phyloP scores from a whole-genome alignment of 371 early-diverging fungal species.

The Mortierella sp. region DNA sequence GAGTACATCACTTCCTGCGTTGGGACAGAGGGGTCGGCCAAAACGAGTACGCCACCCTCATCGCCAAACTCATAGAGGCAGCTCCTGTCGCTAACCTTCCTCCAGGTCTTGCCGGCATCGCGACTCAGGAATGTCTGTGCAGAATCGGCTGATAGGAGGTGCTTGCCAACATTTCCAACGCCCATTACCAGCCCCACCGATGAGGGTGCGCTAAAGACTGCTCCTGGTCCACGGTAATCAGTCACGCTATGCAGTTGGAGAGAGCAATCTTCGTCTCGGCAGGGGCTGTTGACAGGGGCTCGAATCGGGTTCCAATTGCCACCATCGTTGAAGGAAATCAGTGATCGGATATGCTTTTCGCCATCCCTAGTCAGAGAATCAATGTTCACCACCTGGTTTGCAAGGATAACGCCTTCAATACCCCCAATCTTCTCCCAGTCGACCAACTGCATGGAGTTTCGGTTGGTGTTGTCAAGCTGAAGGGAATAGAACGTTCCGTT shows the following conservation, averaged over 20 bases:
- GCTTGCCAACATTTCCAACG: conserved; percentile 87
- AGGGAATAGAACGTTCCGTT: conserved; percentile 82
- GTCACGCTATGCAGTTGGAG: conserved; percentile 84
- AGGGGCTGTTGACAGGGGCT: conserved; percentile 71
- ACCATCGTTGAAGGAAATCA: conserved; percentile 92
- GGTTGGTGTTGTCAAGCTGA: conserved; percentile 83
- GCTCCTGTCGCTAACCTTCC: conserved; percentile 64
- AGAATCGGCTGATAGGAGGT: conserved; percentile 66
- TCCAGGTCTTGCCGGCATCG: conserved; percentile 86
- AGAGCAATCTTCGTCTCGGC: conserved; percentile 63
- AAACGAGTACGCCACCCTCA: conserved; percentile 77
- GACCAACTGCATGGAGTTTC: conserved; percentile 76
- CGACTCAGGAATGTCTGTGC: conserved; percentile 84
- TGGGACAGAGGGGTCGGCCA: conserved; percentile 76
- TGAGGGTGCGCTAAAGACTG: conserved; percentile 74
- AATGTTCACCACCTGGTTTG: conserved; percentile 86
- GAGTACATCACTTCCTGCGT: conserved; percentile 71
- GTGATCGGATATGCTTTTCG: conserved; percentile 73
- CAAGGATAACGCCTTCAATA: conserved; percentile 86
- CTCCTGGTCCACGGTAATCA: conserved; percentile 69
- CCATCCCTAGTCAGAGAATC: conserved; percentile 67
- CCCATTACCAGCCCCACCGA: conserved; percentile 92
- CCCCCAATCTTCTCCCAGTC: conserved; percentile 93
- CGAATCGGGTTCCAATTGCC: conserved; percentile 74
- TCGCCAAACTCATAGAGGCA: conserved; percentile 85